phyloP scores from a whole-genome alignment of 768 basidiomycete genomes.

The Pleurotus tuber-regium region DNA sequence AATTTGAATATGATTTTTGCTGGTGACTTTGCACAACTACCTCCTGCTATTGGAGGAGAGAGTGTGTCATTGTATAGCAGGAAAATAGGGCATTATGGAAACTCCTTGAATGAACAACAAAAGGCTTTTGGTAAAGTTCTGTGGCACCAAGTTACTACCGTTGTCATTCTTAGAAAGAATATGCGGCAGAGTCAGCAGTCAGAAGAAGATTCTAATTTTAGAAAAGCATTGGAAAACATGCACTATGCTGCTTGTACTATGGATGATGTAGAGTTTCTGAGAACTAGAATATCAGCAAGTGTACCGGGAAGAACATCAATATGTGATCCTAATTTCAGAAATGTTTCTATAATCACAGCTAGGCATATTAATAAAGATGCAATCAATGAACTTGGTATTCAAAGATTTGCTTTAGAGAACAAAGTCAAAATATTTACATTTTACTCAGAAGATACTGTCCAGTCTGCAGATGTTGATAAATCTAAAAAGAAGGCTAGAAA shows the following conservation, averaged over 20 bases:
- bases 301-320: slow-evolving; percentile 1
- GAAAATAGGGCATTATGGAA: slow-evolving; percentile 3
- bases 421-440: slow-evolving; percentile 23
- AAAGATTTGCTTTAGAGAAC: slow-evolving; percentile 27
- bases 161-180: slow-evolving; percentile 29
- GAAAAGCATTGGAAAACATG: slow-evolving; percentile 22
- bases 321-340: slow-evolving; percentile 18
- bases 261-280: slow-evolving; percentile 22
- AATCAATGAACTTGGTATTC: slow-evolving; percentile 24
- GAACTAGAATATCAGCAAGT: slow-evolving; percentile 8
- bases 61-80: slow-evolving; percentile 15
- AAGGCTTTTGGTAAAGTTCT: slow-evolving; percentile 24
- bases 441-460: slow-evolving; percentile 23
- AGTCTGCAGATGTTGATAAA: not conserved
- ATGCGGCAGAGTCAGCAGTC: slow-evolving; percentile 23
- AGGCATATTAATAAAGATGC: slow-evolving; percentile 27
- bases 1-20: slow-evolving; percentile 34
- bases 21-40: slow-evolving; percentile 37
- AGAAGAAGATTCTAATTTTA: slow-evolving; percentile 14
- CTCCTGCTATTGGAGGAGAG: slow-evolving; percentile 18
- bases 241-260: slow-evolving; percentile 20
- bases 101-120: slow-evolving; percentile 12
- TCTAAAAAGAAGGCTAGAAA: too few relatives aligned
- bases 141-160: slow-evolving; percentile 29
- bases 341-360: slow-evolving; percentile 31